Evolutionary conservation across 768 basidiomycete species (phyloP).

Genomic region (Tylopilus vinaceipallidus): DNA sequence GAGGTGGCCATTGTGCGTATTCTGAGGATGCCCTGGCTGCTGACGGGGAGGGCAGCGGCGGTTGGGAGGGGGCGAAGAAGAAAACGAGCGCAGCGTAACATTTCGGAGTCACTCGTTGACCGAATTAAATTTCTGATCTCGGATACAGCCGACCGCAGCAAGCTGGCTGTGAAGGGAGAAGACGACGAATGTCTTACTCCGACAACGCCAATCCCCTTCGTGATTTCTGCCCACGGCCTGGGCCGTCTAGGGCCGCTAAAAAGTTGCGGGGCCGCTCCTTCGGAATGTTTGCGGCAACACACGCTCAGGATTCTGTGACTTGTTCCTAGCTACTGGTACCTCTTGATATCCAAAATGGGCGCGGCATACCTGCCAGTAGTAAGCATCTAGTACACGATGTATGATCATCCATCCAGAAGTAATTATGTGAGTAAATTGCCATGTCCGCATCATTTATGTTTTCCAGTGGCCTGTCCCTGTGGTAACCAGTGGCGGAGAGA

Average conservation of each 20-base stretch:
- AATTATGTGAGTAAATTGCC: too few relatives aligned
- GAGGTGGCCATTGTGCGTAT: constrained; percentile 58
- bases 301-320: too few relatives aligned
- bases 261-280: too few relatives aligned
- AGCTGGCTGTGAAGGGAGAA: not conserved
- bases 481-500: too few relatives aligned
- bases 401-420: too few relatives aligned
- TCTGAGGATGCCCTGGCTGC: constrained; percentile 7
- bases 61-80: constrained; percentile 28
- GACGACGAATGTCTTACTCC: not conserved
- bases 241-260: not conserved
- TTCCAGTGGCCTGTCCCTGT: too few relatives aligned
- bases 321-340: too few relatives aligned
- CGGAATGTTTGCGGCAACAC: not conserved
- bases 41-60: constrained; percentile 24
- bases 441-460: too few relatives aligned
- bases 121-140: constrained; percentile 19
- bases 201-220: not conserved
- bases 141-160: constrained; percentile 23
- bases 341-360: too few relatives aligned
- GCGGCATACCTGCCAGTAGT: too few relatives aligned
- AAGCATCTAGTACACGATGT: too few relatives aligned
- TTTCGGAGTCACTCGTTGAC: constrained; percentile 15
- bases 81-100: constrained; percentile 30
- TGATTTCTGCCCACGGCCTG: not conserved